Evolutionary conservation across 805 yeast species (phyloP).

Genomic region (Metschnikowia gelsemii): DNA sequence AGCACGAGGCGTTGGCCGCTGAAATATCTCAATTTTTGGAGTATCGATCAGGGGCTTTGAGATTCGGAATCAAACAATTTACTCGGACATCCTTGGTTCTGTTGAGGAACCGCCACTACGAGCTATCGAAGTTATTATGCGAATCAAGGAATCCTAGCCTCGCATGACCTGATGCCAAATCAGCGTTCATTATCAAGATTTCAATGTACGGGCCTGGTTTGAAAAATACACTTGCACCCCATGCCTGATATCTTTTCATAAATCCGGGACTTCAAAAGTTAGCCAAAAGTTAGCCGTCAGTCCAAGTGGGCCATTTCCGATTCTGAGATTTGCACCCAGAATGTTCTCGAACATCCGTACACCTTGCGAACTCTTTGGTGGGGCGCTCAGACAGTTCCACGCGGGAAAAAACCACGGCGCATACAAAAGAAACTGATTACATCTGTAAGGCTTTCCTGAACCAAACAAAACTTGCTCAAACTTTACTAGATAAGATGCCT

Average conservation of each 20-base stretch:
- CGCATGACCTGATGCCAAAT: no score
- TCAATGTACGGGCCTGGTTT: no score
- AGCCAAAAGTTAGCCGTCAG: background rate
- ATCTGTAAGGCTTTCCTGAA: no score
- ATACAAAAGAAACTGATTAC: background rate
- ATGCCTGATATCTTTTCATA: no score
- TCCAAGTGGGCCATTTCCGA: background rate
- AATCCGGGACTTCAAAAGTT: no score
- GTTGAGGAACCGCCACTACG: constrained; percentile 16
- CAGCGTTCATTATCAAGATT: no score
- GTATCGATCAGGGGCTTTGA: constrained; percentile 46
- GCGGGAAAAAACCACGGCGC: background rate
- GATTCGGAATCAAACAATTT: constrained; percentile 36
- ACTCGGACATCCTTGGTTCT: constrained; percentile 13
- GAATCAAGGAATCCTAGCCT: background rate
- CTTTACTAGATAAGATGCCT: constrained; percentile 37
- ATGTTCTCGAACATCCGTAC: constrained; percentile 23
- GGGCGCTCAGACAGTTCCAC: constrained; percentile 2
- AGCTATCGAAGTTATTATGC: constrained; percentile 7
- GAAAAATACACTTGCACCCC: no score
- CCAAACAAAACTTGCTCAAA: background rate
- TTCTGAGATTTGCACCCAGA: constrained; percentile 7
- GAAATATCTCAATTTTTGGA: constrained; percentile 59
- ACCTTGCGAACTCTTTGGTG: constrained; percentile 8
- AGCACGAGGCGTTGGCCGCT: constrained; percentile 64